phyloP scores from a whole-genome alignment of 768 basidiomycete genomes.

The Hortiboletus campestris region DNA sequence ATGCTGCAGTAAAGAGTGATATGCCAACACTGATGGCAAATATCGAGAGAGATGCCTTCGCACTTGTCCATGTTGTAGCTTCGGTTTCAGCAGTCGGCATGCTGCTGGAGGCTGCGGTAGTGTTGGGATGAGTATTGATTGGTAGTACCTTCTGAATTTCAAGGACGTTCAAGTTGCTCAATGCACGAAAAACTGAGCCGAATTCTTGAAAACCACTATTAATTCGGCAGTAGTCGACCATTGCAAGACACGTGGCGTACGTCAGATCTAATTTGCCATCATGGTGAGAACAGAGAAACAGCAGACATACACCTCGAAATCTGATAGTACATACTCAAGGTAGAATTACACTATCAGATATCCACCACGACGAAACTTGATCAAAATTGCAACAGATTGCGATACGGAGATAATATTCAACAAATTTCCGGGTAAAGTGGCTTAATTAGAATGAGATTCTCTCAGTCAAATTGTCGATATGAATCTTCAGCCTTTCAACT shows the following conservation, averaged over 20 bases:
- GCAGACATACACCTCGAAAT: background rate
- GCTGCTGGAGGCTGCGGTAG: background rate
- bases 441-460: constrained; percentile 18
- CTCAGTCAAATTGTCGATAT: constrained; percentile 52
- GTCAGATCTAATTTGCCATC: background rate
- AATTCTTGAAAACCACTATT: background rate
- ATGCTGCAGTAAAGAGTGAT: constrained; percentile 60
- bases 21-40: constrained; percentile 33
- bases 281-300: background rate
- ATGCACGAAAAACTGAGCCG: too few species aligned
- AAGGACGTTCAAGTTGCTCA: background rate
- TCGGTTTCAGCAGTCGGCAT: constrained; percentile 7
- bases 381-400: background rate
- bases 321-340: background rate
- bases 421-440: background rate
- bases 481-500: constrained; percentile 51
- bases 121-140: background rate
- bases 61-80: constrained; percentile 11
- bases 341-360: background rate
- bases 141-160: background rate
- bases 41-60: constrained; percentile 23
- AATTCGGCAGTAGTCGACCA: too few species aligned
- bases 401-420: background rate
- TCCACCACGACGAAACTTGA: background rate
- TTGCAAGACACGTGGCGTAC: background rate